These are phyloP conservation scores for Paecilomyces sp. DNA, from an alignment of 2,329 filamentous ascomycete species.

Conservation along the genomic window DNA sequence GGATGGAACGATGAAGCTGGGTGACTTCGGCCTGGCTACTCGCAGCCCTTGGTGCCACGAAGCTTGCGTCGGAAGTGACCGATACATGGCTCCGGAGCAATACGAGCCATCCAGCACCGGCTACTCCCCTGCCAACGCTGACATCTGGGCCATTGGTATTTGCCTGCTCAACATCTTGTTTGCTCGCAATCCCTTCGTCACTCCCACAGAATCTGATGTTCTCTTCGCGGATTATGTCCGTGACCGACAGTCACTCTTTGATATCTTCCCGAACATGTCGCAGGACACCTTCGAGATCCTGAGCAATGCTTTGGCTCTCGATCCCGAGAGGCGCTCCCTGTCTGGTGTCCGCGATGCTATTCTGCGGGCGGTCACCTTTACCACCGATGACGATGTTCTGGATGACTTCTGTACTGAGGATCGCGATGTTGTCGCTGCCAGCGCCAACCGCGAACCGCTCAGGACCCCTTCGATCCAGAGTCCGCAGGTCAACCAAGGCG, in stretches of 20 bases:
- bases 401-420: conserved; percentile 91
- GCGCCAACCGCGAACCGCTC: conserved; percentile 85
- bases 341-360: conserved; percentile 70
- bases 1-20: conserved; percentile 85
- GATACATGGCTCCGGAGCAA: conserved; percentile 98
- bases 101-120: conserved; percentile 82
- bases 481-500: conserved; percentile 65
- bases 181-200: conserved; percentile 91
- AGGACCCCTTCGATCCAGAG: conserved; percentile 92
- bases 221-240: conserved; percentile 88
- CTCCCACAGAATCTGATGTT: conserved; percentile 81
- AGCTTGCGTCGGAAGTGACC: conserved; percentile 89
- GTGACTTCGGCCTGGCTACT: conserved; percentile 91
- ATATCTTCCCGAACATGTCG: conserved; percentile 97
- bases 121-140: conserved; percentile 87
- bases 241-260: conserved; percentile 92
- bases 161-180: conserved; percentile 95
- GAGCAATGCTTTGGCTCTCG: conserved; percentile 80
- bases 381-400: conserved; percentile 80
- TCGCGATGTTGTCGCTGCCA: conserved; percentile 66
- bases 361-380: conserved; percentile 77
- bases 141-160: conserved; percentile 96
- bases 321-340: conserved; percentile 82
- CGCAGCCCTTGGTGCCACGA: conserved; percentile 86
- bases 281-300: conserved; percentile 96